Conservation (phyloP, 108 stramenopile genomes). For the Fragilaria crotonensis region DNA sequence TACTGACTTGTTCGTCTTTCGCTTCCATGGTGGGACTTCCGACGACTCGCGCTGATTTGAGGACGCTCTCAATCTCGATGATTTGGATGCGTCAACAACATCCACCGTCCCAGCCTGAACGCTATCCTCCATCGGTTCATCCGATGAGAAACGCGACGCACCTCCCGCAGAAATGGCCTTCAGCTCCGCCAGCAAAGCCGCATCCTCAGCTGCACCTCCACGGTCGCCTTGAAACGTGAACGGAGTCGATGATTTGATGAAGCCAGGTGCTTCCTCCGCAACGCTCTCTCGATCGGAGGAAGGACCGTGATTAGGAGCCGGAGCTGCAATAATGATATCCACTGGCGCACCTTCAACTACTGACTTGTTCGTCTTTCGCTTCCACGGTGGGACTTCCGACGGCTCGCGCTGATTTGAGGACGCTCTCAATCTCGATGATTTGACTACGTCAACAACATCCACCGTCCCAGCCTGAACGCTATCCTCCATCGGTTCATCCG, state of each 20-base stretch:
- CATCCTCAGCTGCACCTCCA: constrained; percentile 56
- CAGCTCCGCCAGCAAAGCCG: constrained; percentile 55
- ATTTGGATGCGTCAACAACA: not conserved
- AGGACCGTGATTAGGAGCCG: too few relatives aligned
- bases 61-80: too few relatives aligned
- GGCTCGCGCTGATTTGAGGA: too few relatives aligned
- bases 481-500: constrained; percentile 3
- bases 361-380: too few relatives aligned
- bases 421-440: too few relatives aligned
- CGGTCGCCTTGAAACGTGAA: constrained; percentile 45
- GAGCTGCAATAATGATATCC: too few relatives aligned
- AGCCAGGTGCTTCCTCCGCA: not conserved
- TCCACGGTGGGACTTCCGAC: not conserved
- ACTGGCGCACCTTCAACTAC: too few relatives aligned
- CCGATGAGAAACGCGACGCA: constrained; percentile 40
- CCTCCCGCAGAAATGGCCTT: constrained; percentile 55
- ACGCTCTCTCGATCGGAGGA: too few relatives aligned
- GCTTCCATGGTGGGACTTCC: constrained; percentile 14
- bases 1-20: constrained; percentile 3
- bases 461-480: not conserved
- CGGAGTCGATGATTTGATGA: constrained; percentile 21
- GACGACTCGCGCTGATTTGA: too few relatives aligned
- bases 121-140: not conserved
- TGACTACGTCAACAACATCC: not conserved
- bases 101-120: not conserved